Conservation (phyloP, 2,329 filamentous ascomycete species). For the Venturia asperata region DNA sequence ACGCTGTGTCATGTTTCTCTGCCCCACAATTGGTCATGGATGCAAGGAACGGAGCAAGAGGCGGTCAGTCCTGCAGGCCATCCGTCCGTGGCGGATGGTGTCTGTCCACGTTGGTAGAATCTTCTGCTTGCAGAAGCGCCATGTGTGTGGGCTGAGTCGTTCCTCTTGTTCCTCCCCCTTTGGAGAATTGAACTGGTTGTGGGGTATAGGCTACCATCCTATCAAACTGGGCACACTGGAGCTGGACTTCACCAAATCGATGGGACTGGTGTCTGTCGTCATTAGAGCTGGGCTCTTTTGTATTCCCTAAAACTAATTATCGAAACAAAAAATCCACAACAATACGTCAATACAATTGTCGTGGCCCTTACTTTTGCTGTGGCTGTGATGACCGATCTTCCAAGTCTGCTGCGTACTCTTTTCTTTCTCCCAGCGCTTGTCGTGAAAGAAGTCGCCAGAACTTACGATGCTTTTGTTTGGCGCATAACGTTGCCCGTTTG, state of each 20-base stretch:
- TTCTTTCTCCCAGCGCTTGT: not conserved
- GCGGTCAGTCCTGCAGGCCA: conserved; percentile 13
- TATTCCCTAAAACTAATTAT: conserved; percentile 13
- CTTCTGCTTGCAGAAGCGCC: conserved; percentile 19
- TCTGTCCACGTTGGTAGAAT: conserved; percentile 5
- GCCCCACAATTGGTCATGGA: not conserved
- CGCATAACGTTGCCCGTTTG: conserved; percentile 10
- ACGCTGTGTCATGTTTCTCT: conserved; percentile 18
- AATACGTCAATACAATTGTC: not conserved
- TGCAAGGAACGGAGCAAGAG: conserved; percentile 3
- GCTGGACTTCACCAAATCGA: conserved; percentile 8
- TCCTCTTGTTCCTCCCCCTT: not conserved
- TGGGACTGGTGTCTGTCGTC: conserved; percentile 8
- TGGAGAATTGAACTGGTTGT: not conserved
- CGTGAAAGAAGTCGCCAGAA: not conserved
- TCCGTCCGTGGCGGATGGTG: conserved; percentile 13
- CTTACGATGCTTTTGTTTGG: not conserved
- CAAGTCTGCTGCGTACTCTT: not conserved
- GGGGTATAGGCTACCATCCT: conserved; percentile 11
- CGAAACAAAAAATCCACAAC: not conserved
- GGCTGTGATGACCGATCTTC: not conserved
- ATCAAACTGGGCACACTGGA: conserved; percentile 10
- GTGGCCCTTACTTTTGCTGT: not conserved
- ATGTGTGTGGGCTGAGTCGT: not conserved
- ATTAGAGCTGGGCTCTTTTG: conserved; percentile 3